These are phyloP conservation scores for Blumeria hordei DNA, from an alignment of 2,329 filamentous ascomycete genomes.

Conservation along the genomic window DNA sequence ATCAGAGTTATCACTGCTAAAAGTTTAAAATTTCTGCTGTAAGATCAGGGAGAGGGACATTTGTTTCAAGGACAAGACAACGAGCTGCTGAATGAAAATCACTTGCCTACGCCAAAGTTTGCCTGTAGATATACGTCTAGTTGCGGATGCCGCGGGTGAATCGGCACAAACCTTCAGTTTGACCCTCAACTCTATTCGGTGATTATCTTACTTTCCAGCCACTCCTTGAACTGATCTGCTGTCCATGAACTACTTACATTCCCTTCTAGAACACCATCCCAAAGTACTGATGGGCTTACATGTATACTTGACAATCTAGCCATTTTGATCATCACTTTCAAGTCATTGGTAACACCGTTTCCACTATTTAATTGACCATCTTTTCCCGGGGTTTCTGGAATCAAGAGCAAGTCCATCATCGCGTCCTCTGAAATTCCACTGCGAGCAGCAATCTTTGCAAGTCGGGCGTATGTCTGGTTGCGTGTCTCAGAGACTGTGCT, in stretches of 20 bases:
- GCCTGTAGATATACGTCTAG: too few species aligned
- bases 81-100: too few species aligned
- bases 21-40: too few species aligned
- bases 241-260: slow-evolving; percentile 61
- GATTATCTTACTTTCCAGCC: slow-evolving; percentile 12
- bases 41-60: too few species aligned
- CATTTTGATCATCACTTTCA: slow-evolving; percentile 67
- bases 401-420: slow-evolving; percentile 42
- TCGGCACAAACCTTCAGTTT: too few species aligned
- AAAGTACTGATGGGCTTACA: slow-evolving; percentile 74
- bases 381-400: slow-evolving; percentile 39
- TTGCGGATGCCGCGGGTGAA: too few species aligned
- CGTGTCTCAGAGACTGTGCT: slow-evolving; percentile 62
- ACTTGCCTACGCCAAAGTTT: too few species aligned
- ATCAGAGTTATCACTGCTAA: too few species aligned
- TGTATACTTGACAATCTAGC: slow-evolving; percentile 61
- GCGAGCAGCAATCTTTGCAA: slow-evolving; percentile 45
- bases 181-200: too few species aligned
- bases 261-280: slow-evolving; percentile 62
- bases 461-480: slow-evolving; percentile 59
- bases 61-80: too few species aligned
- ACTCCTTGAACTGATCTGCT: slow-evolving; percentile 55
- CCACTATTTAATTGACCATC: slow-evolving; percentile 53
- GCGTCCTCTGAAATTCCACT: slow-evolving; percentile 47
- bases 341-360: slow-evolving; percentile 61